Evolutionary conservation across 129 eudicot genomes (phyloP).

Genomic region (Scalesia atractyloides): DNA sequence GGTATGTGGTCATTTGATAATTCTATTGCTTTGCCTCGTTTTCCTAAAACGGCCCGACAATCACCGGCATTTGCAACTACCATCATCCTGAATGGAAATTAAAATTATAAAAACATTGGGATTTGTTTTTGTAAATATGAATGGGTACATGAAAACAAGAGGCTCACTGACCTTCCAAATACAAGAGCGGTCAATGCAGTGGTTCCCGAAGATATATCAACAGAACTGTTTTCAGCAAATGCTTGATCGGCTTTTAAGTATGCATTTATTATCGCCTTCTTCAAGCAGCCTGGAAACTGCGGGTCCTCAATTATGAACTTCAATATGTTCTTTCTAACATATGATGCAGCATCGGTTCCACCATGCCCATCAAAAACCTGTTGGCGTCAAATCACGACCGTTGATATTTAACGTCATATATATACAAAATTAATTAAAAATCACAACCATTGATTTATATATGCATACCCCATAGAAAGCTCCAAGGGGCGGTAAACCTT

Average conservation of each 20-base stretch:
- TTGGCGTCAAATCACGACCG: background rate
- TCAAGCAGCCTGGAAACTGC: constrained; percentile 61
- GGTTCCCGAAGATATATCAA: constrained; percentile 89
- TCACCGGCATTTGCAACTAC: constrained; percentile 87
- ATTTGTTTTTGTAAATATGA: background rate
- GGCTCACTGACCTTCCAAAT: constrained; percentile 66
- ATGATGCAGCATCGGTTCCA: constrained; percentile 85
- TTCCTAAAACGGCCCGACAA: constrained; percentile 87
- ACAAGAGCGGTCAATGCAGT: constrained; percentile 80
- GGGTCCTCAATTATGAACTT: constrained; percentile 74
- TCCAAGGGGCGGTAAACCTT: constrained; percentile 65
- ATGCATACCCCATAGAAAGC: constrained; percentile 84
- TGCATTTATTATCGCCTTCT: constrained; percentile 75
- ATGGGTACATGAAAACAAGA: constrained; percentile 8
- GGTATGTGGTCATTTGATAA: constrained; percentile 93
- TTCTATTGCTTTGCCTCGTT: constrained; percentile 79
- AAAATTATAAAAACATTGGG: background rate
- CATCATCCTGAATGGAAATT: constrained; percentile 44
- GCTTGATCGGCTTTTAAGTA: constrained; percentile 83
- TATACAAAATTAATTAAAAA: background rate
- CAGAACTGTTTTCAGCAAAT: constrained; percentile 64
- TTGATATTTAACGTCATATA: background rate
- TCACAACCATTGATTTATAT: background rate
- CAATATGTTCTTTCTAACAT: constrained; percentile 64
- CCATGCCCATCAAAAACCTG: constrained; percentile 99